Conservation (phyloP, 2,329 filamentous ascomycete genomes). For the Cryphonectria japonica region DNA sequence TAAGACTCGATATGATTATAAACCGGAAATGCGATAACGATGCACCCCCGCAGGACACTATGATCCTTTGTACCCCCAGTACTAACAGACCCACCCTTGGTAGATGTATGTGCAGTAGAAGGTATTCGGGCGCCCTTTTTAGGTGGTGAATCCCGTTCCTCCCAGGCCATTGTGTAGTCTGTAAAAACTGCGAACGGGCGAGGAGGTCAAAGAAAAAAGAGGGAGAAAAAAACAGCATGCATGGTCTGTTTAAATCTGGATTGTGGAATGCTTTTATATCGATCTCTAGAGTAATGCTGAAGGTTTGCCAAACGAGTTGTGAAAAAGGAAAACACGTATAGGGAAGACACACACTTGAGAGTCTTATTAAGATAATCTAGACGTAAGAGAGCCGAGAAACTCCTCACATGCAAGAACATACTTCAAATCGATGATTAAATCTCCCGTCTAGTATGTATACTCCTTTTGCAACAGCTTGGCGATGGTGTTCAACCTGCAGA, state of each 20-base stretch:
- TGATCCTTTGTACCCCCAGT: neutral
- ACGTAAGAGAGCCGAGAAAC: neutral
- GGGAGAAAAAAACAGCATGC: neutral
- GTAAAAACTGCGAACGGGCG: neutral
- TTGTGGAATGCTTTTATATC: neutral
- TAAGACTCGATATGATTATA: neutral
- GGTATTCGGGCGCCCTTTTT: neutral
- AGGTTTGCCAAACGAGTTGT: neutral
- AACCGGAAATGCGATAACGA: neutral
- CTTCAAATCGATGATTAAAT: neutral
- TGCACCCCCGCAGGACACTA: neutral
- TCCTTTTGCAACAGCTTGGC: slow-evolving; percentile 66
- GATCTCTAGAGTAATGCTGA: neutral
- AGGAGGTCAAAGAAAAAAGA: neutral
- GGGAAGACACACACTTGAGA: neutral
- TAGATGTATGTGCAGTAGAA: neutral
- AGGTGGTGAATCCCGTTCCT: neutral
- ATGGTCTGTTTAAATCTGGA: neutral
- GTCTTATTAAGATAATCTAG: neutral
- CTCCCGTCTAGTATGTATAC: slow-evolving; percentile 49
- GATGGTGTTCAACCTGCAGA: slow-evolving; percentile 61
- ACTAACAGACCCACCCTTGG: neutral
- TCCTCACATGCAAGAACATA: neutral
- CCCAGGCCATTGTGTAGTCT: neutral
- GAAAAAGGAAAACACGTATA: neutral